Evolutionary conservation across 352 stramenopile genomes (phyloP).

Genomic region (Pythium sukuiense): DNA sequence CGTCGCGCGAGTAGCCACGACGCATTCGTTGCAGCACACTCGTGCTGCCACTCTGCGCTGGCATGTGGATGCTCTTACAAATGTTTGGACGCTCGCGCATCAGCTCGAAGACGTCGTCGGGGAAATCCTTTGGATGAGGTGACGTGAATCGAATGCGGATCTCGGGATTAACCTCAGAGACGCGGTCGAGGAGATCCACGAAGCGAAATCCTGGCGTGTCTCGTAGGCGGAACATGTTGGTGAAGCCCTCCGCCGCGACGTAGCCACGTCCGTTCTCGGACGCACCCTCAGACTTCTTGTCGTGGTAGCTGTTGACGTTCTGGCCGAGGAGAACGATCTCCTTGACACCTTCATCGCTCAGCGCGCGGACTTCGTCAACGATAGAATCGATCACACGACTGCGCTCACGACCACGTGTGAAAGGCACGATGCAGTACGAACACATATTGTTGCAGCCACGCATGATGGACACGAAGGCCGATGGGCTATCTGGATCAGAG

Average conservation of each 20-base stretch:
- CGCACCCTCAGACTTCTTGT: slow-evolving; percentile 83
- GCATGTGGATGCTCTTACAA: slow-evolving; percentile 98
- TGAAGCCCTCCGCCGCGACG: slow-evolving; percentile 91
- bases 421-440: slow-evolving; percentile 99
- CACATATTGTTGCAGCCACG: slow-evolving; percentile 99
- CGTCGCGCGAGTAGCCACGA: slow-evolving; percentile 95
- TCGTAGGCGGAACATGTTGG: slow-evolving; percentile 92
- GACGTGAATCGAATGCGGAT: slow-evolving; percentile 99
- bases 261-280: slow-evolving; percentile 69
- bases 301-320: slow-evolving; percentile 99
- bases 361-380: slow-evolving; percentile 90
- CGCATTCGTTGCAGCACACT: slow-evolving; percentile 91
- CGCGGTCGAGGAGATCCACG: slow-evolving; percentile 94
- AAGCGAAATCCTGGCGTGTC: slow-evolving; percentile 94
- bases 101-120: slow-evolving; percentile 89
- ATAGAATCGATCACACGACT: slow-evolving; percentile 92
- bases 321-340: slow-evolving; percentile 99
- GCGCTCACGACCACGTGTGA: slow-evolving; percentile 97
- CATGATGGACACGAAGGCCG: slow-evolving; percentile 99
- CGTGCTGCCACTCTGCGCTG: slow-evolving; percentile 95
- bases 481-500: slow-evolving; percentile 72
- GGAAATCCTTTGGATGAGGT: slow-evolving; percentile 99
- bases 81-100: slow-evolving; percentile 94
- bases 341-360: slow-evolving; percentile 93
- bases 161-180: slow-evolving; percentile 93